Evolutionary conservation across 2,329 filamentous ascomycete species (phyloP).

Genomic region (Ceratocystis alfenasii): DNA sequence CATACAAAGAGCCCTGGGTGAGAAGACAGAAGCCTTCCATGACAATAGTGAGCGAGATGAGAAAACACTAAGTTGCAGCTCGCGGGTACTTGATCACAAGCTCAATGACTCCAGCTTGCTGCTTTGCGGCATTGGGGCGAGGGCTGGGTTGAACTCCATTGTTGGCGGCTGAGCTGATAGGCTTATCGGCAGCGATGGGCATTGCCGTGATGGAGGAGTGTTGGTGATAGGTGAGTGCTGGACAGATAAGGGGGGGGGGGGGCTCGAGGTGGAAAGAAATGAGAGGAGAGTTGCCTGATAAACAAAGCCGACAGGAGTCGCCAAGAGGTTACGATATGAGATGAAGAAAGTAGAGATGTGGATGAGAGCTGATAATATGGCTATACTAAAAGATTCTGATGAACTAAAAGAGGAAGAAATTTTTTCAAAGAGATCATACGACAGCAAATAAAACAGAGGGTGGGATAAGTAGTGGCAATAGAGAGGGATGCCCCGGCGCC

Average conservation of each 20-base stretch:
- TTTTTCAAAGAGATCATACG: not conserved
- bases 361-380: constrained; percentile 1
- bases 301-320: not conserved
- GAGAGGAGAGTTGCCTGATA: not conserved
- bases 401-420: not conserved
- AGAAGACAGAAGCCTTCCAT: constrained; percentile 23
- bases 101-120: not conserved
- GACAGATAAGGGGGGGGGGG: not conserved
- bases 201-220: not conserved
- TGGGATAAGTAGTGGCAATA: not conserved
- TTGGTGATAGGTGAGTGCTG: not conserved
- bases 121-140: not conserved
- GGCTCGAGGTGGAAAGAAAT: not conserved
- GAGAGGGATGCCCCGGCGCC: not conserved
- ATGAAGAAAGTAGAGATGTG: constrained; percentile 11
- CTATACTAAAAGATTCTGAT: constrained; percentile 5
- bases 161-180: not conserved
- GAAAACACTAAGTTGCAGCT: constrained; percentile 21
- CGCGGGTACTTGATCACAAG: constrained; percentile 19
- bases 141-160: not conserved
- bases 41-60: constrained; percentile 22
- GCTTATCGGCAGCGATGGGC: not conserved
- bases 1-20: constrained; percentile 24
- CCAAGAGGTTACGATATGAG: constrained; percentile 4
- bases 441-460: not conserved